Evolutionary conservation across 116 monocot species (phyloP).

Genomic region (Trichopus zeylanicus): DNA sequence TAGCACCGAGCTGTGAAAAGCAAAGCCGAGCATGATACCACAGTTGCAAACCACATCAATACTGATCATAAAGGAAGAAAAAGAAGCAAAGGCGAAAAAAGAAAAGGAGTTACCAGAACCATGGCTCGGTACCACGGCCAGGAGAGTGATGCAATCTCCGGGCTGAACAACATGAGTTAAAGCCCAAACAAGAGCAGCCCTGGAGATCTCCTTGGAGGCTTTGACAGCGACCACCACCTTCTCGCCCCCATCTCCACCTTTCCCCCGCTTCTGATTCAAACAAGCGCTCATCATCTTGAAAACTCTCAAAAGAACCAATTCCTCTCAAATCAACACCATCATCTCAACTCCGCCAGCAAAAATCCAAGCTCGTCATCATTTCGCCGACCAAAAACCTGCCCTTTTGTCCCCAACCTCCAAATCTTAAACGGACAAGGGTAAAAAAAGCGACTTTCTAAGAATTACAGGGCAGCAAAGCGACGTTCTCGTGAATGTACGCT

Average conservation of each 20-base stretch:
- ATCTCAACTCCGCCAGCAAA: not conserved
- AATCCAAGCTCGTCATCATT: too few species aligned
- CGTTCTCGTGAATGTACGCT: not conserved
- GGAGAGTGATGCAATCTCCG: conserved; percentile 62
- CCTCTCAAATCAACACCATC: not conserved
- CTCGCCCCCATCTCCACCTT: conserved; percentile 24
- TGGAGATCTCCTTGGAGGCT: conserved; percentile 78
- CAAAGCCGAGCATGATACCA: too few species aligned
- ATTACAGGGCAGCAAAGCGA: not conserved
- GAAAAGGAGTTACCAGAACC: conserved; percentile 35
- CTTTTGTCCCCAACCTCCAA: not conserved
- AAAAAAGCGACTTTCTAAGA: not conserved
- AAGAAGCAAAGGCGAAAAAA: not conserved
- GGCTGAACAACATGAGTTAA: conserved; percentile 91
- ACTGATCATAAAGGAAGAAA: not conserved
- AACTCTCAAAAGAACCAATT: not conserved
- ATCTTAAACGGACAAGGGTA: not conserved
- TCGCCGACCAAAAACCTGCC: not conserved
- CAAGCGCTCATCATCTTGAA: conserved; percentile 17
- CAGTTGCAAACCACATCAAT: too few species aligned
- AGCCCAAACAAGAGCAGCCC: conserved; percentile 81
- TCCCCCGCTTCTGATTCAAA: conserved; percentile 29
- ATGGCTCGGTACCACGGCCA: conserved; percentile 64
- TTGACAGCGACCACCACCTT: conserved; percentile 79
- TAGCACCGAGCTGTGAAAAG: too few species aligned